These are phyloP conservation scores for Polyporus tsugae DNA, from an alignment of 1,284 basidiomycete species.

Conservation along the genomic window DNA sequence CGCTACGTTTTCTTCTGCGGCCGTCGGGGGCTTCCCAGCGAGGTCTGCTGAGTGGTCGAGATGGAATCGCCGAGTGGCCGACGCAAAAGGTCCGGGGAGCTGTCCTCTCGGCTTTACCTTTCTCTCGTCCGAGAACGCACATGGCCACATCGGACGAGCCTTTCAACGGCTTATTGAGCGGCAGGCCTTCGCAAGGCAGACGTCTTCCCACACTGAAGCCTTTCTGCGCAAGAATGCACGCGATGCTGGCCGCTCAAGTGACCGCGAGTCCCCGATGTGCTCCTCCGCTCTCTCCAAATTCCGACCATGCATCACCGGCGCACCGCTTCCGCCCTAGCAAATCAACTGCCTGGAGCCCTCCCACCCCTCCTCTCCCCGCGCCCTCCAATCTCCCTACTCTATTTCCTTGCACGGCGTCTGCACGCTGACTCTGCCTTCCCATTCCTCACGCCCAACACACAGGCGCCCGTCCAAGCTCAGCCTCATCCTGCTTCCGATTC, in stretches of 20 bases:
- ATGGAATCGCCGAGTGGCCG: background rate
- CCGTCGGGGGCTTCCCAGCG: background rate
- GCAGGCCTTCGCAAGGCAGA: background rate
- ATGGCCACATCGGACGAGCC: background rate
- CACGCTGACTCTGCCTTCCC: background rate
- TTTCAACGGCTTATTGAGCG: slow-evolving; percentile 2
- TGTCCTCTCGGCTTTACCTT: background rate
- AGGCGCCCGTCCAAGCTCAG: background rate
- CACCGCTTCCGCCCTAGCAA: background rate
- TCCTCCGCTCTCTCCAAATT: background rate
- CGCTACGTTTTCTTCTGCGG: background rate
- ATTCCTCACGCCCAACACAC: background rate
- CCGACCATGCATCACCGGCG: background rate
- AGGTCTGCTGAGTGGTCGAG: background rate
- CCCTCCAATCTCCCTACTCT: slow-evolving; percentile 8
- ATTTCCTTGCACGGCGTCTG: slow-evolving; percentile 1
- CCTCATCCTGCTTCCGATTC: slow-evolving; percentile 5
- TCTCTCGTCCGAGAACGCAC: background rate
- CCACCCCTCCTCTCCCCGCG: background rate
- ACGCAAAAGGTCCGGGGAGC: background rate
- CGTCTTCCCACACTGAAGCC: background rate
- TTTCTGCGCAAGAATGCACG: background rate
- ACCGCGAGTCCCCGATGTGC: background rate
- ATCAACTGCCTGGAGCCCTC: background rate
- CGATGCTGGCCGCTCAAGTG: slow-evolving; percentile 2